A percentile compares a stretch with the other conserved stretches of the same genome.
Evolutionary conservation across 2,329 filamentous ascomycete species (phyloP).

Genomic region (Cytospora leucostoma): DNA sequence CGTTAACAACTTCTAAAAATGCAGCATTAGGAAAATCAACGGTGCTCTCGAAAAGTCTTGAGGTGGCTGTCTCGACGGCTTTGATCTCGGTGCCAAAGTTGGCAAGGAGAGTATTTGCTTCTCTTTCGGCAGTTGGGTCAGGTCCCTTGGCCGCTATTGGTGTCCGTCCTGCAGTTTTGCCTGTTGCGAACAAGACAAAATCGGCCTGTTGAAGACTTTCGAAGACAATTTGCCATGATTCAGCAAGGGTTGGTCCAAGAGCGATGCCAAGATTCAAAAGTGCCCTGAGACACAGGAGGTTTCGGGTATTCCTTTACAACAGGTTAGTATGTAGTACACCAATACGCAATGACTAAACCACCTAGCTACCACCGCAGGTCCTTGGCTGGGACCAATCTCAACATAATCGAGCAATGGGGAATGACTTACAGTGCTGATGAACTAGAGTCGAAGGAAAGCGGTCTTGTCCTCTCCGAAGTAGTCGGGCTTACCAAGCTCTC

Average conservation of each 20-base stretch:
- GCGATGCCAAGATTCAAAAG: conserved; percentile 95
- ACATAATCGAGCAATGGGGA: no score
- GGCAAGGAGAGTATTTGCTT: conserved; percentile 53
- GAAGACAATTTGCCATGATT: conserved; percentile 87
- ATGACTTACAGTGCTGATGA: conserved; percentile 52
- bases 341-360: not conserved
- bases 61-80: conserved; percentile 85
- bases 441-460: conserved; percentile 58
- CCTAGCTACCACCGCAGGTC: not conserved
- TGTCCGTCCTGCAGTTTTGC: conserved; percentile 55
- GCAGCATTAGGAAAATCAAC: conserved; percentile 83
- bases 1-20: conserved; percentile 75
- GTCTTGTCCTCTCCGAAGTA: conserved; percentile 59
- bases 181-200: conserved; percentile 72
- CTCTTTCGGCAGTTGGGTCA: conserved; percentile 53
- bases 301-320: conserved; percentile 67
- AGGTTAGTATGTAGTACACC: not conserved
- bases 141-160: conserved; percentile 48
- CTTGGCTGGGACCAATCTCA: not conserved
- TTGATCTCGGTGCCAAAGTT: conserved; percentile 80
- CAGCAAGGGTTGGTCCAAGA: conserved; percentile 80
- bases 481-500: conserved; percentile 66
- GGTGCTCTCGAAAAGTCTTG: conserved; percentile 87
- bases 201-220: conserved; percentile 93
- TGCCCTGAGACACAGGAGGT: conserved; percentile 85